These are phyloP conservation scores for Trichoderma asperellum DNA, from an alignment of 2,329 filamentous ascomycete genomes.

Conservation along the genomic window DNA sequence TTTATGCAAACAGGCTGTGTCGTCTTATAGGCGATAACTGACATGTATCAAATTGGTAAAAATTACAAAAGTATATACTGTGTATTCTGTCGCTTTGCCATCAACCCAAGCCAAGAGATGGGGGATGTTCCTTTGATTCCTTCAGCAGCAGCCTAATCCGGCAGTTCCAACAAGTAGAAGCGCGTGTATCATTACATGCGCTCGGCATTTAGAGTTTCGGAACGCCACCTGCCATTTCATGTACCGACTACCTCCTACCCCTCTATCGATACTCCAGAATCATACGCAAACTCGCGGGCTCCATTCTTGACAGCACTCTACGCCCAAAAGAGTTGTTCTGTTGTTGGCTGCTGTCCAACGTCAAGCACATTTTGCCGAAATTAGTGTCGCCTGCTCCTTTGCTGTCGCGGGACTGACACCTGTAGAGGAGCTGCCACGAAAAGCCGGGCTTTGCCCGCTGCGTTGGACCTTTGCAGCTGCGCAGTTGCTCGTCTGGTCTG, in stretches of 20 bases:
- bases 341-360: conserved; percentile 12
- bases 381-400: not conserved
- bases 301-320: conserved; percentile 18
- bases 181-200: not conserved
- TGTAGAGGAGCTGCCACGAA: not conserved
- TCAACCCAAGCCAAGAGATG: not conserved
- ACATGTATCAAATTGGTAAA: not conserved
- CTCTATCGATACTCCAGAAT: not conserved
- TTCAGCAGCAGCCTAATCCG: not conserved
- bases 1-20: not conserved
- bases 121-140: not conserved
- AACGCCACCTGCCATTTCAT: not conserved
- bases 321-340: conserved; percentile 6
- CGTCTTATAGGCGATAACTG: not conserved
- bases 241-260: conserved; percentile 19
- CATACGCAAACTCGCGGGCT: conserved; percentile 17
- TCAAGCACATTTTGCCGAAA: not conserved
- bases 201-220: not conserved
- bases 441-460: conserved; percentile 19
- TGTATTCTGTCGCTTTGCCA: not conserved
- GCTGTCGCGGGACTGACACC: not conserved
- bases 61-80: not conserved
- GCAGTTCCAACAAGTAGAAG: not conserved
- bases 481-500: not conserved
- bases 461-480: not conserved